Evolutionary conservation across 1,284 basidiomycete genomes (phyloP), one percentile per base, ranked within the genome.

Genomic region (Ganoderma leucocontextum): DNA sequence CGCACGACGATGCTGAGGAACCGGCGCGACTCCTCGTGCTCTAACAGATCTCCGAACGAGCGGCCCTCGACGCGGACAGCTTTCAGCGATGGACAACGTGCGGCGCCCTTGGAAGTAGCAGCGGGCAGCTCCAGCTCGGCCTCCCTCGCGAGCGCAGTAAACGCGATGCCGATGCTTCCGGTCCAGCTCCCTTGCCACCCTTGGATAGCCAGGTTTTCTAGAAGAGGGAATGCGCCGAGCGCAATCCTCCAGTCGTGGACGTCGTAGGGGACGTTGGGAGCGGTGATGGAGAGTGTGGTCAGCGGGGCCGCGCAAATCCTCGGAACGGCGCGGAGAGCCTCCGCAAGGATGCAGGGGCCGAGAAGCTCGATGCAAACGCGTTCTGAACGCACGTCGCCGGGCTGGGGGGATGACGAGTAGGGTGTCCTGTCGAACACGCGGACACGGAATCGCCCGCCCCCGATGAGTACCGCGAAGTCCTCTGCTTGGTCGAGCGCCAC

Each of bases 171-270:
- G 38, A 41, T 22, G 44, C 4, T 4, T 4, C 7, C 12, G 33
- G 12, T 22, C 35, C 19, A 33, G n/a, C 22, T 2, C 22, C 3
- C 13, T 29, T 35, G 19, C 10, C 38, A 15, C 38, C 10, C 36
- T 25, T 39, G n/a, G 9, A 63, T 5, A 6, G 25, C 10, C 0
- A 66, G 60, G 22, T 42, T 49, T 19, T 61, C 29, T 29, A 66
- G 52, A 10, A 57, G 38, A 15, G 59, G 64, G 22, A 66, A 60
- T 25, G 64, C 60, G 19, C 9, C 49, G 15, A 66, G 19, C 22
- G 57, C 22, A 10, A 22, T 19, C 29, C 25, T 41, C 64, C 59
- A 66, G 12, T 53, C 59, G 39, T 39, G 17, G 10, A 25, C 15
- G 36, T 47, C 15, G 36, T 42, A 25, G 6, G 36, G 10, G n/a